These are phyloP conservation scores for Tricholoma terreum DNA, from an alignment of 768 basidiomycete species.

Conservation along the genomic window DNA sequence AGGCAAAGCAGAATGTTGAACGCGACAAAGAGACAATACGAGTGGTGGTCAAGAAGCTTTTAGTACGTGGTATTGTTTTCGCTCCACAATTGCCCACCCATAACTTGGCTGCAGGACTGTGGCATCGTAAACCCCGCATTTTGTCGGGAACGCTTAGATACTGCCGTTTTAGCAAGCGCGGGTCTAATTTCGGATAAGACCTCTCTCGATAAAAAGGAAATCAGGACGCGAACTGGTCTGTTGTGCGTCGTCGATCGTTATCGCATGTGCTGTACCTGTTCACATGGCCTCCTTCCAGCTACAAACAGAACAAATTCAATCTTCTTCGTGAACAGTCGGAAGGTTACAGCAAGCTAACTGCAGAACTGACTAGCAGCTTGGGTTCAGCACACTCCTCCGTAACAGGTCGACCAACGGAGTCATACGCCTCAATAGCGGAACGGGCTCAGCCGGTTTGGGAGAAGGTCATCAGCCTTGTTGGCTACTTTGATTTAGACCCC, in stretches of 20 bases:
- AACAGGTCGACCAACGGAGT: slow-evolving; percentile 66
- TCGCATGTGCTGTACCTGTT: slow-evolving; percentile 1
- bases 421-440: slow-evolving; percentile 52
- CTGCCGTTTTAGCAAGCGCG: slow-evolving; percentile 55
- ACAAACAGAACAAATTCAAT: slow-evolving; percentile 98
- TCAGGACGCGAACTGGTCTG: slow-evolving; percentile 73
- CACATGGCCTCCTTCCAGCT: slow-evolving; percentile 46
- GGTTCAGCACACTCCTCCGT: slow-evolving; percentile 69
- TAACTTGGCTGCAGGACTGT: slow-evolving; percentile 40
- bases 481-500: slow-evolving; percentile 96
- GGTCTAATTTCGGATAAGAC: slow-evolving; percentile 69
- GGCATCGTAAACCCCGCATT: slow-evolving; percentile 56
- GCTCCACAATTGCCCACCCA: background rate
- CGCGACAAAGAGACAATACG: slow-evolving; percentile 62
- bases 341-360: slow-evolving; percentile 90
- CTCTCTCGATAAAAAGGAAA: slow-evolving; percentile 73
- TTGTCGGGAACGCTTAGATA: slow-evolving; percentile 76
- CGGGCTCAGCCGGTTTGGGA: slow-evolving; percentile 75
- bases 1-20: slow-evolving; percentile 52
- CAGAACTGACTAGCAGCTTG: slow-evolving; percentile 75
- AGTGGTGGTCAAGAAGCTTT: slow-evolving; percentile 54
- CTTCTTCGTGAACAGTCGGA: slow-evolving; percentile 95
- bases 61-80: slow-evolving; percentile 41
- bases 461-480: slow-evolving; percentile 83
- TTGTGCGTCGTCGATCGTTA: slow-evolving; percentile 53